Percentiles rank a stretch among this genome's conserved stretches.
Evolutionary conservation across 2,329 filamentous ascomycete genomes (phyloP).

Genomic region (Fusarium avenaceum): DNA sequence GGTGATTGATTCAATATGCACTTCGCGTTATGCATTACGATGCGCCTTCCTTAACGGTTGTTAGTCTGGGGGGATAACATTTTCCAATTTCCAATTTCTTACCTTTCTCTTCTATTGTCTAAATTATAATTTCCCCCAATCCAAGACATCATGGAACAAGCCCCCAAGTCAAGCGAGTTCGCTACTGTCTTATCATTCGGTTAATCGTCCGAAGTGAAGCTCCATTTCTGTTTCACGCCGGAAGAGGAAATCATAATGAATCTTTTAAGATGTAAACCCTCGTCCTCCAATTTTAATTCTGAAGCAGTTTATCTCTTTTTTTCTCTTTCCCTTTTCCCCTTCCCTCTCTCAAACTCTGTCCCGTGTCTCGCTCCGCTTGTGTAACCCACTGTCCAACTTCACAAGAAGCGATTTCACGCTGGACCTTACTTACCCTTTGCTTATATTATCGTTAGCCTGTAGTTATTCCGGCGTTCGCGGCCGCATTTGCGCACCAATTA

Average conservation of each 20-base stretch:
- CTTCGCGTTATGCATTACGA: background rate
- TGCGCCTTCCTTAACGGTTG: constrained; percentile 36
- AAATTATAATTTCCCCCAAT: background rate
- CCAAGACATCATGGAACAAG: background rate
- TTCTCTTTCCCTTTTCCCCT: too few relatives aligned
- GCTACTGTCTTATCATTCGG: background rate
- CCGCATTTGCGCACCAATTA: constrained; percentile 41
- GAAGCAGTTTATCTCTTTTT: background rate
- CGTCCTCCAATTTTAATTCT: background rate
- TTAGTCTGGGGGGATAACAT: constrained; percentile 4
- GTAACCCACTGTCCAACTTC: constrained; percentile 13
- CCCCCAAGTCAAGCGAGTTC: background rate
- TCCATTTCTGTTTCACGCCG: background rate
- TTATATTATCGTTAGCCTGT: constrained; percentile 26
- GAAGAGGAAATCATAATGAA: background rate
- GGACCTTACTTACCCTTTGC: background rate
- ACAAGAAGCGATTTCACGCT: background rate
- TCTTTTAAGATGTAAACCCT: background rate
- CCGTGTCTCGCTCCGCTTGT: constrained; percentile 14
- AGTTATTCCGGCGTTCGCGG: constrained; percentile 18
- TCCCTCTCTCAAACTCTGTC: background rate
- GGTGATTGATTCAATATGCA: constrained; percentile 25
- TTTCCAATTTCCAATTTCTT: constrained; percentile 18
- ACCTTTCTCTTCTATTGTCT: background rate
- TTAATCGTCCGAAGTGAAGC: background rate